These are phyloP conservation scores for Trichophyton equinum DNA, from an alignment of 2,329 filamentous ascomycete species.

Conservation along the genomic window DNA sequence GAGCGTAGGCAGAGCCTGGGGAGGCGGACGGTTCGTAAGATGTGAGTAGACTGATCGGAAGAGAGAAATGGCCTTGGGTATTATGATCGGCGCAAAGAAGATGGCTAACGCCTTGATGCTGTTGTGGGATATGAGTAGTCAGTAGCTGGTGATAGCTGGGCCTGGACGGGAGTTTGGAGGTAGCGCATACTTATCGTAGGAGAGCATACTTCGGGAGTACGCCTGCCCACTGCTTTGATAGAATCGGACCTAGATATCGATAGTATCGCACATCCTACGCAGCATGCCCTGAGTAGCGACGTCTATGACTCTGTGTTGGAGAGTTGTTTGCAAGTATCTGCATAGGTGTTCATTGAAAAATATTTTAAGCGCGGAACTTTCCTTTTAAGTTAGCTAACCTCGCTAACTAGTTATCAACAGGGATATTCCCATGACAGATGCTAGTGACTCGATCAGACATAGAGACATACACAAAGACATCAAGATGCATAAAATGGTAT, in stretches of 20 bases:
- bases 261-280: neutral
- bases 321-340: neutral
- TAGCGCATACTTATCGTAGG: slow-evolving; percentile 13
- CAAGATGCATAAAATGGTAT: neutral
- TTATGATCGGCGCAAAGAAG: slow-evolving; percentile 32
- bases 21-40: slow-evolving; percentile 24
- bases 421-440: neutral
- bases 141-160: neutral
- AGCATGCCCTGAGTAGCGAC: neutral
- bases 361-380: neutral
- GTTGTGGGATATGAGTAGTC: slow-evolving; percentile 4
- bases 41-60: slow-evolving; percentile 26
- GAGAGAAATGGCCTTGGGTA: slow-evolving; percentile 29
- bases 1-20: slow-evolving; percentile 25
- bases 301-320: neutral
- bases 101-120: slow-evolving; percentile 33
- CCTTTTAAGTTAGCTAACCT: too few species aligned
- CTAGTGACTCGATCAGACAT: neutral
- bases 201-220: slow-evolving; percentile 7
- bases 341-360: neutral
- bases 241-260: neutral
- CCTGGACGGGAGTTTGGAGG: neutral
- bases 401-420: neutral
- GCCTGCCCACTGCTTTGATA: neutral
- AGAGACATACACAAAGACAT: neutral